These are phyloP conservation scores for Pezicula carpinea DNA, from an alignment of 2,329 filamentous ascomycete species.

Conservation along the genomic window DNA sequence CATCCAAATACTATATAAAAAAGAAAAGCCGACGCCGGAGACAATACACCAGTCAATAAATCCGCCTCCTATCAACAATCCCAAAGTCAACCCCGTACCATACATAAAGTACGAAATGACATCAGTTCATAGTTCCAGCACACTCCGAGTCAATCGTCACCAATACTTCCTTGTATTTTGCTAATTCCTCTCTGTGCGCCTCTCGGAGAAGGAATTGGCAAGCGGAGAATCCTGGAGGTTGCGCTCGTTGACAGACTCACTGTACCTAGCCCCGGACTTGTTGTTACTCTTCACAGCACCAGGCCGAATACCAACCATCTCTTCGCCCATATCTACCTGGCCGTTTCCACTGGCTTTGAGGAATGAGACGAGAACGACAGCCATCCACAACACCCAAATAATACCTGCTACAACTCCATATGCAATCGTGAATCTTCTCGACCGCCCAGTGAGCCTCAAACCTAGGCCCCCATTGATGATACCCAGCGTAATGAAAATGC, in stretches of 20 bases:
- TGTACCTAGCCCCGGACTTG: background rate
- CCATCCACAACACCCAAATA: slow-evolving; percentile 42
- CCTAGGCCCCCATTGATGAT: slow-evolving; percentile 62
- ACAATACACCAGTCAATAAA: too few species aligned
- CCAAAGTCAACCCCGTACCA: too few species aligned
- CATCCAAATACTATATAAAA: too few species aligned
- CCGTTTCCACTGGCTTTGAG: slow-evolving; percentile 6
- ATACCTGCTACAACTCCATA: slow-evolving; percentile 54
- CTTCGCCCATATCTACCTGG: slow-evolving; percentile 4
- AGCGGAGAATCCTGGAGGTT: too few species aligned
- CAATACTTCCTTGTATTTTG: too few species aligned
- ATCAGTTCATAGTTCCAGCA: too few species aligned
- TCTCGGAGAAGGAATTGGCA: too few species aligned
- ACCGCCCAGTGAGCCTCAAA: slow-evolving; percentile 42
- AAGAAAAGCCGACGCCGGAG: too few species aligned
- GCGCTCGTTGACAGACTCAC: background rate
- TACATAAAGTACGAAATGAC: too few species aligned
- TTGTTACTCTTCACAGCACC: background rate
- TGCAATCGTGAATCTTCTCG: slow-evolving; percentile 39
- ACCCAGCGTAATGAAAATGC: slow-evolving; percentile 51
- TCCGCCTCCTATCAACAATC: too few species aligned
- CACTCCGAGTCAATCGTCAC: too few species aligned
- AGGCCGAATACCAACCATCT: background rate
- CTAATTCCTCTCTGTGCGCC: too few species aligned
- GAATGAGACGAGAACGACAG: slow-evolving; percentile 20